Evolutionary conservation across 1,284 basidiomycete species (phyloP).

Genomic region (Leccinum fallax): DNA sequence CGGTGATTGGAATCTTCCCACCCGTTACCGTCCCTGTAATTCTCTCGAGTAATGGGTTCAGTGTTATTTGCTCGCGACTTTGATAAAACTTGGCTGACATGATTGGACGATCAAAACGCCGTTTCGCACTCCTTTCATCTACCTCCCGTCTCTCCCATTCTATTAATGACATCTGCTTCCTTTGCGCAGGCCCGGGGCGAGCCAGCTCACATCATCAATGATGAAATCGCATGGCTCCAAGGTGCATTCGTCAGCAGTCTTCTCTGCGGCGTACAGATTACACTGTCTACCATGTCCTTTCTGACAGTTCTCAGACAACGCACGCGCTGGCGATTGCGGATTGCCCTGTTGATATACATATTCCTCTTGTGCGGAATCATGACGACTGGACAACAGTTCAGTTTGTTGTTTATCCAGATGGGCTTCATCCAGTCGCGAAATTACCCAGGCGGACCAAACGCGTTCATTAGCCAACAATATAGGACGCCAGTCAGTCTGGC

Average conservation of each 20-base stretch:
- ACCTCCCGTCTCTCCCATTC: not conserved
- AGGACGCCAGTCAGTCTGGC: constrained; percentile 9
- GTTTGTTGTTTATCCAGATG: constrained; percentile 20
- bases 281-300: constrained; percentile 27
- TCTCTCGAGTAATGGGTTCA: constrained; percentile 2
- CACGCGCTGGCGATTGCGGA: constrained; percentile 10
- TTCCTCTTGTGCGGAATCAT: constrained; percentile 14
- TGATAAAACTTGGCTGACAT: constrained; percentile 11
- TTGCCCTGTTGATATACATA: constrained; percentile 21
- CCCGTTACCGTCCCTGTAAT: constrained; percentile 7
- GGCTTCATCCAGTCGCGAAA: constrained; percentile 19
- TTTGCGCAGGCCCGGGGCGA: constrained; percentile 7
- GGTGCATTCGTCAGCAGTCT: constrained; percentile 27
- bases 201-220: not conserved
- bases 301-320: constrained; percentile 20
- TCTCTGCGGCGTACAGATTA: constrained; percentile 25
- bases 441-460: constrained; percentile 25
- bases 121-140: constrained; percentile 11
- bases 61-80: not conserved
- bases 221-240: constrained; percentile 28
- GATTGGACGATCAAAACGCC: constrained; percentile 1
- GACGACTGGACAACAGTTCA: constrained; percentile 20
- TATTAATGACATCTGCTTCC: constrained; percentile 12
- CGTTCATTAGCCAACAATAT: constrained; percentile 16
- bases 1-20: constrained; percentile 14